A percentile compares a stretch with the other conserved stretches of the same genome.
phyloP scores from a whole-genome alignment of 2,329 filamentous ascomycete species.

The Cladophialophora chaetospira region DNA sequence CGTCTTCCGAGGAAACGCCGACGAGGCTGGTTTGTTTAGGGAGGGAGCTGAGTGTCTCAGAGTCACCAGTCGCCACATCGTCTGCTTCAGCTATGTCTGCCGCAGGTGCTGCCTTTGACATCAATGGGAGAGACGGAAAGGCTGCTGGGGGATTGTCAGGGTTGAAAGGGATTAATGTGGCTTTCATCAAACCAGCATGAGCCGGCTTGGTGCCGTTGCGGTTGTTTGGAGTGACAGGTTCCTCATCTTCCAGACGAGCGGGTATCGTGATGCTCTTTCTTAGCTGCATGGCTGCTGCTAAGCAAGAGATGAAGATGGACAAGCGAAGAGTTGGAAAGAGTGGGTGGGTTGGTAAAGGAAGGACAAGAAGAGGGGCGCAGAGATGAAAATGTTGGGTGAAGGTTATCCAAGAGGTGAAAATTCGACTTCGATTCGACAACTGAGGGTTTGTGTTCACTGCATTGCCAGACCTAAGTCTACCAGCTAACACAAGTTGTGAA shows the following conservation, averaged over 20 bases:
- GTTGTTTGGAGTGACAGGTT: constrained; percentile 21
- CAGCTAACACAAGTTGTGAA: not conserved
- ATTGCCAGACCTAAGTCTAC: not conserved
- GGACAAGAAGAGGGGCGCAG: not conserved
- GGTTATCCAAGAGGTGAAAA: constrained; percentile 12
- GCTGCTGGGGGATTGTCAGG: constrained; percentile 44
- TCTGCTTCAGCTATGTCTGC: not conserved
- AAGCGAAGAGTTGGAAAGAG: constrained; percentile 24
- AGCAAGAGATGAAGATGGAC: not conserved
- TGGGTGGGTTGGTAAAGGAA: constrained; percentile 9
- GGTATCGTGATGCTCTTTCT: constrained; percentile 39
- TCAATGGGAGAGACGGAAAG: constrained; percentile 43
- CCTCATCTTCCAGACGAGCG: constrained; percentile 36
- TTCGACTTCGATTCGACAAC: not conserved
- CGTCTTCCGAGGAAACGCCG: not conserved
- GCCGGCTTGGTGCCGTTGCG: constrained; percentile 21
- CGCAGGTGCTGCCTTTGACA: not conserved
- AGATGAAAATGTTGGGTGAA: constrained; percentile 4
- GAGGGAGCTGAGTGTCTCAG: not conserved
- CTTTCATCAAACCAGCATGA: constrained; percentile 31
- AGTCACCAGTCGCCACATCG: not conserved
- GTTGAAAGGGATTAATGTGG: constrained; percentile 36
- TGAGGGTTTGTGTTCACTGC: not conserved
- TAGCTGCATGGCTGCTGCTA: constrained; percentile 37
- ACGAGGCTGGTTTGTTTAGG: not conserved